Conservation (phyloP, 768 basidiomycete species). For the Botryobasidium botryosum region DNA sequence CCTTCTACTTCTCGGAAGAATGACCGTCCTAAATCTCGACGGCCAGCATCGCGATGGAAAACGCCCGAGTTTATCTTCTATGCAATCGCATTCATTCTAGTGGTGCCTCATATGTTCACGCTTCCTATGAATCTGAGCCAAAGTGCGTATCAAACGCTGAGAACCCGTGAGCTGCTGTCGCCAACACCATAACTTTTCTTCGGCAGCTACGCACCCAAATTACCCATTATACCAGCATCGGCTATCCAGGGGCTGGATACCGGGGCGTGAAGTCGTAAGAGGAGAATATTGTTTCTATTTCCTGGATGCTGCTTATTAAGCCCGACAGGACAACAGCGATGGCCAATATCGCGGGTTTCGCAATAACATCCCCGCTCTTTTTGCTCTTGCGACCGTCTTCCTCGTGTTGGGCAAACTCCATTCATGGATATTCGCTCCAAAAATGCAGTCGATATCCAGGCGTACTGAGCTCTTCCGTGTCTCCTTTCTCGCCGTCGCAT, state of each 20-base stretch:
- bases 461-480: slow-evolving; percentile 25
- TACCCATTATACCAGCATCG: slow-evolving; percentile 39
- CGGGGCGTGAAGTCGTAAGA: slow-evolving; percentile 61
- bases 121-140: slow-evolving; percentile 55
- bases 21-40: neutral
- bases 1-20: slow-evolving; percentile 16
- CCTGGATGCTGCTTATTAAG: neutral
- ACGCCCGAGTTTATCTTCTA: slow-evolving; percentile 73
- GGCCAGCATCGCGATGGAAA: slow-evolving; percentile 46
- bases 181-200: slow-evolving; percentile 7
- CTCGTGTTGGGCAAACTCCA: slow-evolving; percentile 39
- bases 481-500: slow-evolving; percentile 43
- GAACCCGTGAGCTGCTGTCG: neutral
- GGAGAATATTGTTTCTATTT: neutral
- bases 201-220: slow-evolving; percentile 55
- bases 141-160: slow-evolving; percentile 33
- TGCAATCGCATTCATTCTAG: slow-evolving; percentile 37
- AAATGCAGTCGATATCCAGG: slow-evolving; percentile 5
- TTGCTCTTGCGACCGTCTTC: slow-evolving; percentile 33
- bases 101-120: slow-evolving; percentile 60
- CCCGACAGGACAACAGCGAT: slow-evolving; percentile 74
- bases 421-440: slow-evolving; percentile 15
- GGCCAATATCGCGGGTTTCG: slow-evolving; percentile 81
- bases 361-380: slow-evolving; percentile 51
- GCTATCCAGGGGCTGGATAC: slow-evolving; percentile 65